These are phyloP conservation scores for Jatropha podagrica DNA, from an alignment of 441 rosid species.

Conservation along the genomic window DNA sequence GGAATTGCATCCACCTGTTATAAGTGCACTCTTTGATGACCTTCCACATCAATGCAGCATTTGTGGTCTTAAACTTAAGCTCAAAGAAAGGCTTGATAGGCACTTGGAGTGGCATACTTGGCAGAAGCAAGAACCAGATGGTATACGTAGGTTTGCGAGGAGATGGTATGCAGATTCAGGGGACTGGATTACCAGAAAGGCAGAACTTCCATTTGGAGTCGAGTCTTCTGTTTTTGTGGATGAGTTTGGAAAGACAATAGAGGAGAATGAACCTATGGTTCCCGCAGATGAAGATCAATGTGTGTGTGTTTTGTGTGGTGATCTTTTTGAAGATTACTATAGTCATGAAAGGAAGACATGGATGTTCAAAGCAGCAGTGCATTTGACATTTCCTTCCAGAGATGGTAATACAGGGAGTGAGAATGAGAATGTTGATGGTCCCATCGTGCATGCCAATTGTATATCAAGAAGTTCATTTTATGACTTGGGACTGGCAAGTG, in stretches of 20 bases:
- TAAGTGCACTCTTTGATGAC: slow-evolving; percentile 59
- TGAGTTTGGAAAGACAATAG: slow-evolving; percentile 34
- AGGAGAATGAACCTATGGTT: slow-evolving; percentile 49
- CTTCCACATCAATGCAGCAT: slow-evolving; percentile 67
- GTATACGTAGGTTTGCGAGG: slow-evolving; percentile 36
- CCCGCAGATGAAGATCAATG: slow-evolving; percentile 82
- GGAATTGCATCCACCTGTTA: slow-evolving; percentile 74
- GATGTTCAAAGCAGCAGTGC: slow-evolving; percentile 81
- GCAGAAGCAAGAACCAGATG: slow-evolving; percentile 43
- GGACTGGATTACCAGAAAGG: slow-evolving; percentile 66
- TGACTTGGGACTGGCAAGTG: slow-evolving; percentile 52
- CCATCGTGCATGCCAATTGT: slow-evolving; percentile 72
- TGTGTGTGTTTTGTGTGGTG: slow-evolving; percentile 90
- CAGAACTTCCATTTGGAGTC: slow-evolving; percentile 36
- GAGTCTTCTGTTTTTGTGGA: slow-evolving; percentile 37
- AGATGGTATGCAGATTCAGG: slow-evolving; percentile 67
- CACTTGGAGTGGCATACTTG: slow-evolving; percentile 81
- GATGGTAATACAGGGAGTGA: slow-evolving; percentile 23
- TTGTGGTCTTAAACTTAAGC: slow-evolving; percentile 77
- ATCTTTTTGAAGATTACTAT: slow-evolving; percentile 83
- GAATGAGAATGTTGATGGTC: slow-evolving; percentile 44
- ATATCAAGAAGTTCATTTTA: slow-evolving; percentile 44
- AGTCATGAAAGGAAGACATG: slow-evolving; percentile 54
- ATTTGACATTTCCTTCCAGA: slow-evolving; percentile 38
- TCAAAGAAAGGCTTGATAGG: slow-evolving; percentile 57